Evolutionary conservation across 306 rosid species (phyloP), one percentile per base, ranked within the genome.

Genomic region (Ziziphus jujuba): DNA sequence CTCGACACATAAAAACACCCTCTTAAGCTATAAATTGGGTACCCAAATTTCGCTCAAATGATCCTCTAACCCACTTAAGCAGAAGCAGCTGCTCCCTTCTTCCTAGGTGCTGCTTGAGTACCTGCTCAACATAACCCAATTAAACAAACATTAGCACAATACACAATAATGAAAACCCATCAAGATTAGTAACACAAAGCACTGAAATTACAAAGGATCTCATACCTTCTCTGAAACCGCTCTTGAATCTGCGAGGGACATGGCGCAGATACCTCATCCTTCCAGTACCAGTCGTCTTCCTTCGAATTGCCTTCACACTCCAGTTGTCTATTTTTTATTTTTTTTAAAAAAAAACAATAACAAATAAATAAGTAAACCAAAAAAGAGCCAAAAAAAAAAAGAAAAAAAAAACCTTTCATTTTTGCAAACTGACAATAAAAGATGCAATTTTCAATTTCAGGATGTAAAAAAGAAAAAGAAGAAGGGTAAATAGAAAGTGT

Each of bases 201-300:
- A 50, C 20, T 5, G 17, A 50, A 9, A 2, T 1, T n/a, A n/a
- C 9, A 16, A 50, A 50, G n/a, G 11, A n/a, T 50, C 3, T 7
- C 20, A 50, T 7, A 50, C 55, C 55, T 20, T 50, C 55, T 50
- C 55, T 50, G 84, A 95, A 95, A 3, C 99, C 97, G 17, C 92
- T 88, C 97, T 95, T 95, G 86, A 95, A 95, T 80, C 99, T 90
- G 82, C 97, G 97, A 65, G 99, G 99, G 3, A 95, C 89, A 12
- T 95, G 62, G 65, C 99, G 90, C 76, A 95, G 70, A 76, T 95
- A 95, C 91, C 91, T 90, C 99, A 95, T 95, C 81, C 99, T 85
- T 47, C 99, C 99, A 17, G 95, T 90, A 9, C 99, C 99, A 0
- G 99, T 90, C n/a, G 99, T 95, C 97, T 95, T 95, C 73, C 99